Evolutionary conservation across 495 filamentous ascomycete species (phyloP).

Genomic region (Neurospora sp.): DNA sequence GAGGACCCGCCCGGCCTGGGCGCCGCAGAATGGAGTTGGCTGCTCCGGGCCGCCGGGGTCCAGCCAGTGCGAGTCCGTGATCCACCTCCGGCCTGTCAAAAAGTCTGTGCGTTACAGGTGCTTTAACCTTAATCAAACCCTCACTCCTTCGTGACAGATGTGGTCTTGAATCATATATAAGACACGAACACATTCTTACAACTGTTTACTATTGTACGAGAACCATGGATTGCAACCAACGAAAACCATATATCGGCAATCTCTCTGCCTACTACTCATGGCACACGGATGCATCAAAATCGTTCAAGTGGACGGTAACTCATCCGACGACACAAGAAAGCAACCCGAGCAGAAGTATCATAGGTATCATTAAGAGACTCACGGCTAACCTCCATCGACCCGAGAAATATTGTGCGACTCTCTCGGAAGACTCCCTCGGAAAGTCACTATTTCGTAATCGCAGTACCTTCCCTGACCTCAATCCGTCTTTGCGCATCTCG

Average conservation of each 20-base stretch:
- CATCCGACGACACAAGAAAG: not conserved
- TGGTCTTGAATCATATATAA: not conserved
- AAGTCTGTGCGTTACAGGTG: not conserved
- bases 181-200: not conserved
- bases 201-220: not conserved
- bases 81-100: not conserved
- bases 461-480: not conserved
- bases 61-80: not conserved
- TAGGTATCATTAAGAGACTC: not conserved
- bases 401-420: not conserved
- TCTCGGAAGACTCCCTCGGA: not conserved
- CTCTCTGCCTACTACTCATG: not conserved
- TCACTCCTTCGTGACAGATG: too few species aligned
- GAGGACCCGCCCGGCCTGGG: too few species aligned
- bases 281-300: not conserved
- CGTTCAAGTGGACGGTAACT: not conserved
- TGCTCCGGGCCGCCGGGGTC: not conserved
- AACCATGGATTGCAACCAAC: not conserved
- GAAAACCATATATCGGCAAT: not conserved
- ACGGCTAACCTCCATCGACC: not conserved
- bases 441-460: not conserved
- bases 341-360: not conserved
- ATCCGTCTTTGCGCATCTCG: not conserved
- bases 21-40: not conserved
- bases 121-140: not conserved